A percentile compares a stretch with the other conserved stretches of the same genome.
Conservation (phyloP, 2,329 filamentous ascomycete genomes). For the Fusarium sororula region DNA sequence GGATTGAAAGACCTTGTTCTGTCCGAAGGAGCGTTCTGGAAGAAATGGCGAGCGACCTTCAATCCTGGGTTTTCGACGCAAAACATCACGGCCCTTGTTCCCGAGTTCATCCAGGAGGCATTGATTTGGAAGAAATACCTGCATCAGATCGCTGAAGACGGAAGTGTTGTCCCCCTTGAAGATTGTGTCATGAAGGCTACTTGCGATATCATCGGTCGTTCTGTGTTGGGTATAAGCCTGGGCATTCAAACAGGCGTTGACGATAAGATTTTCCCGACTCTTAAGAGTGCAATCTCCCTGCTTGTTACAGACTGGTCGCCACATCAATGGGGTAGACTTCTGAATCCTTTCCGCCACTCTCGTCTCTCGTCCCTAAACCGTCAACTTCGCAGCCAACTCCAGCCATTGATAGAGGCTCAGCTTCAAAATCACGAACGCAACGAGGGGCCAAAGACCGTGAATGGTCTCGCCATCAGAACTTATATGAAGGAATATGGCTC, state of each 20-base stretch:
- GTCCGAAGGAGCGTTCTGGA: background rate
- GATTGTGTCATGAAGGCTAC: background rate
- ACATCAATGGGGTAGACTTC: background rate
- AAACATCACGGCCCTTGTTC: background rate
- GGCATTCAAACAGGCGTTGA: background rate
- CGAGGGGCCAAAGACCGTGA: background rate
- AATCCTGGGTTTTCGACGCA: background rate
- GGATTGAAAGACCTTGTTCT: background rate
- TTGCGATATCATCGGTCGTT: conserved; percentile 3
- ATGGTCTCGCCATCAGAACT: background rate
- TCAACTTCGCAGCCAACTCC: background rate
- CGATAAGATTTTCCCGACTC: background rate
- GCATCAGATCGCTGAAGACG: background rate
- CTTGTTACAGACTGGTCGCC: conserved; percentile 1
- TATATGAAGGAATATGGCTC: background rate
- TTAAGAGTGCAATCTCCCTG: background rate
- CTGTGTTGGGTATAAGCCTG: background rate
- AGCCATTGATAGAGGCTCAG: background rate
- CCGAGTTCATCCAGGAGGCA: background rate
- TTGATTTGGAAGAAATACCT: background rate
- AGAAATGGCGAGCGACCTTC: background rate
- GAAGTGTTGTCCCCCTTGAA: background rate
- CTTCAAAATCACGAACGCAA: background rate
- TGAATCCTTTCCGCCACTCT: background rate
- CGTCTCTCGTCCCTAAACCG: background rate